Evolutionary conservation across 1,139 yeast genomes (phyloP).

Genomic region (Sugiyamaella sp.): DNA sequence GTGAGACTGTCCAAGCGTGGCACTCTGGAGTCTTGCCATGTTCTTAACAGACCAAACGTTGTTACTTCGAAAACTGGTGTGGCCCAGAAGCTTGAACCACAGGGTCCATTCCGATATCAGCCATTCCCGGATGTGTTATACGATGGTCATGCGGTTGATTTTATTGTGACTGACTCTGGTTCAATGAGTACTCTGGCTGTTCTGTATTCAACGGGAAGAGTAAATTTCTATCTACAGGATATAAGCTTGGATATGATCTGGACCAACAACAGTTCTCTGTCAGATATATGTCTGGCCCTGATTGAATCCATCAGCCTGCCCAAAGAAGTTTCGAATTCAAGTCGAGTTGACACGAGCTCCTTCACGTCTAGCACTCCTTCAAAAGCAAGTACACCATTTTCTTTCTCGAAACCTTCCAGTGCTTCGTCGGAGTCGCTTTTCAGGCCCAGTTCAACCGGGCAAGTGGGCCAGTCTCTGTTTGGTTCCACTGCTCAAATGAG

Average conservation of each 20-base stretch:
- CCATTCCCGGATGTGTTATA: slow-evolving; percentile 58
- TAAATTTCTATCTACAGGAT: slow-evolving; percentile 35
- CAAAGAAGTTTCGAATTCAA: too few species aligned
- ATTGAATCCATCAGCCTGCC: slow-evolving; percentile 21
- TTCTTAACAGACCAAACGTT: slow-evolving; percentile 32
- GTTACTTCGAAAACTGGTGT: slow-evolving; percentile 1
- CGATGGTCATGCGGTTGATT: slow-evolving; percentile 46
- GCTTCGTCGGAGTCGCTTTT: neutral
- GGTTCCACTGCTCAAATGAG: neutral
- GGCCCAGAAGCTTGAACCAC: slow-evolving; percentile 34
- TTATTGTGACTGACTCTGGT: slow-evolving; percentile 40
- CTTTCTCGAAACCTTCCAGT: neutral
- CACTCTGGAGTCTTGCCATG: slow-evolving; percentile 27
- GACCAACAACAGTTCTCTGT: slow-evolving; percentile 24
- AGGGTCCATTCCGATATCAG: slow-evolving; percentile 55
- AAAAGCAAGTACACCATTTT: neutral
- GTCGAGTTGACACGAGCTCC: too few species aligned
- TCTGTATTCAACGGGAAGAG: slow-evolving; percentile 36
- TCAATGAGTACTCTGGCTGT: slow-evolving; percentile 33
- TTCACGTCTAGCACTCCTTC: neutral
- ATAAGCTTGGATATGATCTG: slow-evolving; percentile 33
- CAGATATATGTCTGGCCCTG: slow-evolving; percentile 18
- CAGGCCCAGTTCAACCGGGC: neutral
- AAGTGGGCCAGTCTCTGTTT: too few species aligned
- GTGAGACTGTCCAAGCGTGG: slow-evolving; percentile 25